Conservation (phyloP, 345 rosid species). For the Crucihimalaya himalaica region DNA sequence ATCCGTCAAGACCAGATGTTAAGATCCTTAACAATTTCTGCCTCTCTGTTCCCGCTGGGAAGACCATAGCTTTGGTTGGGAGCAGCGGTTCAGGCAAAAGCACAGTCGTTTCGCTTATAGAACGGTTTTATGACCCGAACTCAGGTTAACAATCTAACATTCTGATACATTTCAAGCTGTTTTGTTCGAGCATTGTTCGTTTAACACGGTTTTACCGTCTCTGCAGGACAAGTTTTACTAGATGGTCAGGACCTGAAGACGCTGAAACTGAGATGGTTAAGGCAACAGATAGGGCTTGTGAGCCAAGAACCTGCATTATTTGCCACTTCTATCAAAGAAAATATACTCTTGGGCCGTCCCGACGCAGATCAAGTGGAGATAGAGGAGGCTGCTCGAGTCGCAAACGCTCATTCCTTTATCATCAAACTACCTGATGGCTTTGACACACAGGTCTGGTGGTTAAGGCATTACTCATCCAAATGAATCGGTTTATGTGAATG, state of each 20-base stretch:
- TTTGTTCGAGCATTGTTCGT: constrained; percentile 6
- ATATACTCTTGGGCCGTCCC: constrained; percentile 89
- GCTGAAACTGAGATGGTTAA: constrained; percentile 80
- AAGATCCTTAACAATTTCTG: constrained; percentile 71
- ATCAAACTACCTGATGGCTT: constrained; percentile 89
- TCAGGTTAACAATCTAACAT: constrained; percentile 57
- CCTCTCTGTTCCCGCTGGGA: constrained; percentile 89
- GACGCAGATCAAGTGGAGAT: constrained; percentile 75
- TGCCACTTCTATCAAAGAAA: constrained; percentile 93
- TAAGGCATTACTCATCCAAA: neutral
- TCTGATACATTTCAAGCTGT: neutral
- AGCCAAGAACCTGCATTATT: constrained; percentile 97
- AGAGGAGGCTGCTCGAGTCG: constrained; percentile 96
- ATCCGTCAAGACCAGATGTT: constrained; percentile 88
- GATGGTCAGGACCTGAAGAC: constrained; percentile 89
- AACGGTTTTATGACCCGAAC: constrained; percentile 89
- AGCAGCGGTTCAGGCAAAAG: constrained; percentile 99
- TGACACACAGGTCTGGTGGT: constrained; percentile 77
- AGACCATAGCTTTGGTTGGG: constrained; percentile 94
- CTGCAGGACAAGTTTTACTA: constrained; percentile 80
- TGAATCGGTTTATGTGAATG: constrained; percentile 4
- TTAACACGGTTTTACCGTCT: neutral
- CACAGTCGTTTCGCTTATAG: constrained; percentile 92
- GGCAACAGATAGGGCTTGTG: constrained; percentile 96
- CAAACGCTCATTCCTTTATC: constrained; percentile 94